Conservation (phyloP, 768 basidiomycete genomes). For the Daedaleopsis nitida region DNA sequence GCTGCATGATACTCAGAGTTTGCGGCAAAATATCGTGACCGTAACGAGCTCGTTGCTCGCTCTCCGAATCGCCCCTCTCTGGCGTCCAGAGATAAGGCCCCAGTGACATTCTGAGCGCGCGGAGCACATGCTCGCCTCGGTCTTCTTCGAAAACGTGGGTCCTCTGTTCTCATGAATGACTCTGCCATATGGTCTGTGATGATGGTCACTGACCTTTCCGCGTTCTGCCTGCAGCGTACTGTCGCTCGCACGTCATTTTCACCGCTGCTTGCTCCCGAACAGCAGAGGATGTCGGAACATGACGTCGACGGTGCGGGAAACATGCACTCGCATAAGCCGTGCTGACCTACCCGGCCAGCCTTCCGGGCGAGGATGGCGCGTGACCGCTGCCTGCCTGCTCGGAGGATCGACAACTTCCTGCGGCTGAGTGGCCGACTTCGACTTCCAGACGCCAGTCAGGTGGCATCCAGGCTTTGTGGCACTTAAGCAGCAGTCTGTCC, state of each 20-base stretch:
- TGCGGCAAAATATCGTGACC: neutral
- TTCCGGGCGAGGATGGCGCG: neutral
- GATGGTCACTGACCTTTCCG: conserved; percentile 4
- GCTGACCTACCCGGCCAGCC: neutral
- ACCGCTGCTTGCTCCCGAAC: conserved; percentile 7
- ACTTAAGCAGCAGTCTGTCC: neutral
- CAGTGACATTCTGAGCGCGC: conserved; percentile 11
- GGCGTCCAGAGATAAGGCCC: conserved; percentile 9
- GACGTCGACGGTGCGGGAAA: conserved; percentile 8
- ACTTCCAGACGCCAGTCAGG: neutral
- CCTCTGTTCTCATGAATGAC: conserved; percentile 17
- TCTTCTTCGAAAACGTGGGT: conserved; percentile 18
- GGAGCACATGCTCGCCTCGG: conserved; percentile 16
- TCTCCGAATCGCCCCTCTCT: neutral
- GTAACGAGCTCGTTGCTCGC: neutral
- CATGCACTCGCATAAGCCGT: neutral
- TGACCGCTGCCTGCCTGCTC: neutral
- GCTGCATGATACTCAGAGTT: neutral
- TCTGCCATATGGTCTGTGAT: conserved; percentile 15
- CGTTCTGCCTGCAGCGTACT: neutral
- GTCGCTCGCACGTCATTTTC: neutral
- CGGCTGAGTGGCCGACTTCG: neutral
- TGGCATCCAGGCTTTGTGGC: neutral
- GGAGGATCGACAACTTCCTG: neutral
- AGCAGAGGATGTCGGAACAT: conserved; percentile 12